These are phyloP conservation scores for Nadsonia fulvescens DNA, from an alignment of 805 yeast genomes.

Conservation along the genomic window DNA sequence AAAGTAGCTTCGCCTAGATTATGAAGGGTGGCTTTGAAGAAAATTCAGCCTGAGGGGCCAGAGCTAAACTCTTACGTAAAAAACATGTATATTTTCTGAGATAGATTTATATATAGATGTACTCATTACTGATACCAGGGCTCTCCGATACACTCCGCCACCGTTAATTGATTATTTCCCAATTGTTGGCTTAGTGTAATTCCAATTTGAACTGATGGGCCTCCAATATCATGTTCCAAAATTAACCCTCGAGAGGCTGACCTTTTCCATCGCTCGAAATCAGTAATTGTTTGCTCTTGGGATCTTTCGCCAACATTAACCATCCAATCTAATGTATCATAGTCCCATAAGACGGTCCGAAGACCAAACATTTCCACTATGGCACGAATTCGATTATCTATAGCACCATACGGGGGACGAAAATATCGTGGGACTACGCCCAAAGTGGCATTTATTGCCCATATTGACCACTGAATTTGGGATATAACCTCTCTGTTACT, in stretches of 20 bases:
- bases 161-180: constrained; percentile 49
- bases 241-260: too few species aligned
- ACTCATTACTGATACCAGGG: constrained; percentile 14
- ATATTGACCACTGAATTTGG: constrained; percentile 83
- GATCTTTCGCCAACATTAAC: constrained; percentile 35
- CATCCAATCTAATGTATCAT: constrained; percentile 85
- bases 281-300: constrained; percentile 33
- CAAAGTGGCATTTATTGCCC: constrained; percentile 96
- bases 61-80: too few species aligned
- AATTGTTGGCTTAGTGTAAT: constrained; percentile 36
- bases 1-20: too few species aligned
- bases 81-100: too few species aligned
- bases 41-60: too few species aligned
- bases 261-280: constrained; percentile 44
- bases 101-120: too few species aligned
- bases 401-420: constrained; percentile 93
- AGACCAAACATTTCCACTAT: constrained; percentile 73
- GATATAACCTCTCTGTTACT: constrained; percentile 71
- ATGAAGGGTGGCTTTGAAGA: too few species aligned
- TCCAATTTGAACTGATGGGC: constrained; percentile 51
- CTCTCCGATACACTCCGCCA: constrained; percentile 65
- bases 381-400: constrained; percentile 69
- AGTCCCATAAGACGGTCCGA: constrained; percentile 80
- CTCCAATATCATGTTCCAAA: constrained; percentile 70
- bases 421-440: constrained; percentile 79